These are phyloP conservation scores for Kodamaea hsintzibuensis DNA, from an alignment of 805 yeast species.

Conservation along the genomic window DNA sequence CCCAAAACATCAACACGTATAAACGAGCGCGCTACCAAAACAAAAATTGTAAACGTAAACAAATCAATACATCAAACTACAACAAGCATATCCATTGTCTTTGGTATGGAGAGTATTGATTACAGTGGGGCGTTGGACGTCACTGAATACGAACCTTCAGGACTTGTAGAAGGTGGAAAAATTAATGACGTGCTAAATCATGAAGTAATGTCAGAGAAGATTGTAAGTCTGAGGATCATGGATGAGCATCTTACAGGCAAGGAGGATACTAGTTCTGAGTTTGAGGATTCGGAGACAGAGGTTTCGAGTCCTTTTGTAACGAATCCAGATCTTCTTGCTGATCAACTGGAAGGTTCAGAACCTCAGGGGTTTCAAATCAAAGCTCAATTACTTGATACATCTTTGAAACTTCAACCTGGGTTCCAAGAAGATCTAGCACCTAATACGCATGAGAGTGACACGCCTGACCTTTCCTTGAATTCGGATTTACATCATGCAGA, in stretches of 20 bases:
- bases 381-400: constrained; percentile 1
- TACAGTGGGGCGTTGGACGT: constrained; percentile 3
- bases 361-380: background rate
- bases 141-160: background rate
- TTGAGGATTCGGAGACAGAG: constrained; percentile 6
- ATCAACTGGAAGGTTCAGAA: background rate
- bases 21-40: constrained; percentile 5
- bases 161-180: background rate
- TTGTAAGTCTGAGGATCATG: background rate
- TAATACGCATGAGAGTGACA: background rate
- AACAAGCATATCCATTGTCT: constrained; percentile 3
- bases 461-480: background rate
- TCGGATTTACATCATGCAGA: background rate
- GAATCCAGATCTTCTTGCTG: constrained; percentile 8
- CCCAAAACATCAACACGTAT: background rate
- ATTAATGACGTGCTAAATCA: background rate
- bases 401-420: constrained; percentile 1
- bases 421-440: background rate
- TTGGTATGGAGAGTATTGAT: background rate
- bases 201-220: background rate
- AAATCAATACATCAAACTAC: background rate
- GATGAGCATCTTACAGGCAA: background rate
- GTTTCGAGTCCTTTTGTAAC: constrained; percentile 14
- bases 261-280: constrained; percentile 1
- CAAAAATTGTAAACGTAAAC: constrained; percentile 4